Evolutionary conservation across 2,329 filamentous ascomycete species (phyloP).

Genomic region (Fusarium xylarioides): DNA sequence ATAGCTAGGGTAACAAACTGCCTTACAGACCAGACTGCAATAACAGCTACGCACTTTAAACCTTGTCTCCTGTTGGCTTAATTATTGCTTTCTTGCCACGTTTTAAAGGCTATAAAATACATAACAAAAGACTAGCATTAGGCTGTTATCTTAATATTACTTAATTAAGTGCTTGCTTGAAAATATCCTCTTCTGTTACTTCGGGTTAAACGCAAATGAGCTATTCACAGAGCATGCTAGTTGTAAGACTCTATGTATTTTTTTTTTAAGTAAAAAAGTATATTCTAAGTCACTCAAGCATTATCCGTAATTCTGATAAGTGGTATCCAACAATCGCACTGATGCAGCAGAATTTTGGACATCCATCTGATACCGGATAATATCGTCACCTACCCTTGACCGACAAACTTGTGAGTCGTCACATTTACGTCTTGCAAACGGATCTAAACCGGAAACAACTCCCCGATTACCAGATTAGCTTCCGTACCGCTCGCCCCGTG

Average conservation of each 20-base stretch:
- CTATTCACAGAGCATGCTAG: too few relatives aligned
- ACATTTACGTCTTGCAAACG: neutral
- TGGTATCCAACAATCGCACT: rapidly evolving
- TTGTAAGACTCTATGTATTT: too few relatives aligned
- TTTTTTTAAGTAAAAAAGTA: too few relatives aligned
- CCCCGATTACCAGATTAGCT: neutral
- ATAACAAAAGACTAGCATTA: too few relatives aligned
- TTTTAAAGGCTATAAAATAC: too few relatives aligned
- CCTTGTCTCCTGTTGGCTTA: rapidly evolving
- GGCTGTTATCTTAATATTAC: too few relatives aligned
- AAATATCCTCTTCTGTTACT: too few relatives aligned
- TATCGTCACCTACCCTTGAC: neutral
- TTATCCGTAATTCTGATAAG: neutral
- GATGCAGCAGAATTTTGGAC: neutral
- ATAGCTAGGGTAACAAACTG: rapidly evolving
- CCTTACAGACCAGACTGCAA: rapidly evolving
- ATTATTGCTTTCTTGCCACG: too few relatives aligned
- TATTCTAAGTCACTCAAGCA: too few relatives aligned
- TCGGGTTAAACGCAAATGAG: too few relatives aligned
- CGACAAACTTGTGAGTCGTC: neutral
- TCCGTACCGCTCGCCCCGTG: neutral
- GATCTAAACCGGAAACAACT: neutral
- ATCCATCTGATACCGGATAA: neutral
- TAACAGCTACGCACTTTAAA: neutral
- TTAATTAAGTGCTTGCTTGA: too few relatives aligned